Conservation (phyloP, 1,139 yeast species). For the Hemisphaericaspora xylanilytica region DNA sequence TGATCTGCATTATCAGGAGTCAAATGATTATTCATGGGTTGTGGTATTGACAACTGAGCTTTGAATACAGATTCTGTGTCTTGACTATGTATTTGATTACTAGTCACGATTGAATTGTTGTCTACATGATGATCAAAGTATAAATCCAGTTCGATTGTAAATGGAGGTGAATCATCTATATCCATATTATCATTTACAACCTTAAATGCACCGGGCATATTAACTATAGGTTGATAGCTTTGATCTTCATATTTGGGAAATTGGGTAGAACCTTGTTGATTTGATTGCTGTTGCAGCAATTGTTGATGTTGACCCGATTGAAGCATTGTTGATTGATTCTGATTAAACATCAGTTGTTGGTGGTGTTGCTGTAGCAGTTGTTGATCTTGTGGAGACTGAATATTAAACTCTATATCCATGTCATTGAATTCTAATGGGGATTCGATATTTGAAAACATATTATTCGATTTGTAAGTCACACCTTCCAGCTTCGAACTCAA, state of each 20-base stretch:
- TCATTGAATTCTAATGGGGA: slow-evolving; percentile 10
- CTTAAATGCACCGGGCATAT: slow-evolving; percentile 34
- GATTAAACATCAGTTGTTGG: background rate
- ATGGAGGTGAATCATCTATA: slow-evolving; percentile 40
- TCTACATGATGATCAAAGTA: slow-evolving; percentile 16
- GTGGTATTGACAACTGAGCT: slow-evolving; percentile 10
- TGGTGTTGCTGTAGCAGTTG: too few species aligned
- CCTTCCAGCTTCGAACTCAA: slow-evolving; percentile 1
- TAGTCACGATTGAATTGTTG: slow-evolving; percentile 14
- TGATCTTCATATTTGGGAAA: slow-evolving; percentile 9
- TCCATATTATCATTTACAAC: slow-evolving; percentile 30
- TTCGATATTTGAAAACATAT: slow-evolving; percentile 7
- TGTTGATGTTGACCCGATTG: background rate
- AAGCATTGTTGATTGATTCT: background rate
- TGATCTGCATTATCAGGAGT: slow-evolving; percentile 9
- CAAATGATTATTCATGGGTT: slow-evolving; percentile 7
- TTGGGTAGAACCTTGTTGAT: slow-evolving; percentile 6
- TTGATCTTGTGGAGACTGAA: slow-evolving; percentile 4
- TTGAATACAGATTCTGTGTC: slow-evolving; percentile 12
- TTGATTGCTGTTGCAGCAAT: slow-evolving; percentile 1
- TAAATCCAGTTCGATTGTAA: slow-evolving; percentile 37
- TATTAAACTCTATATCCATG: slow-evolving; percentile 11
- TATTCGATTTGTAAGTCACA: slow-evolving; percentile 3
- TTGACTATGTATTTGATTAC: slow-evolving; percentile 9
- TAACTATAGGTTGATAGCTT: slow-evolving; percentile 11